Evolutionary conservation across 192 early-diverging fungal species (phyloP).

Genomic region (Backusella luteola): DNA sequence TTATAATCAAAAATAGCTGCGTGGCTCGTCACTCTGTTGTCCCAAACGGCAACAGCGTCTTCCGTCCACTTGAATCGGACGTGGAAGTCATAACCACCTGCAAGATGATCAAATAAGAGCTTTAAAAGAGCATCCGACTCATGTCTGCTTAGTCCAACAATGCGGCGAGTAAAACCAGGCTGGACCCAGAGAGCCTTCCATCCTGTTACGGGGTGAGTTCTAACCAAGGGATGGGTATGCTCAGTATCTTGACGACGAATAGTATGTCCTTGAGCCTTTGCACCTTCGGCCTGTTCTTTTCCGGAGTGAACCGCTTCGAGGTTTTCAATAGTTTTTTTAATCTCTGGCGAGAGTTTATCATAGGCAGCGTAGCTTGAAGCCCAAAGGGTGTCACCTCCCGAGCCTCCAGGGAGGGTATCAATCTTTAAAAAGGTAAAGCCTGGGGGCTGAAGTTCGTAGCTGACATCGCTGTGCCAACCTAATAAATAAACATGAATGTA

Average conservation of each 20-base stretch:
- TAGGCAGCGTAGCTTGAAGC: constrained; percentile 56
- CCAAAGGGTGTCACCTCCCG: constrained; percentile 63
- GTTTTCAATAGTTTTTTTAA: constrained; percentile 55
- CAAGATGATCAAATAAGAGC: constrained; percentile 45
- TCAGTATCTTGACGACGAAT: constrained; percentile 21
- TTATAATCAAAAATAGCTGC: constrained; percentile 34
- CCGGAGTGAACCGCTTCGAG: constrained; percentile 53
- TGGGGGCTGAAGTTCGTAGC: constrained; percentile 56
- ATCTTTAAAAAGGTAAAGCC: constrained; percentile 52
- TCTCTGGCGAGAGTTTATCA: constrained; percentile 56
- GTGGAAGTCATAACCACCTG: constrained; percentile 43
- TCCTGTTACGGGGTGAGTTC: constrained; percentile 63
- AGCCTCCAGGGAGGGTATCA: constrained; percentile 40
- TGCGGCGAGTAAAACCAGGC: constrained; percentile 50
- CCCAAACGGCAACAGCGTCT: constrained; percentile 48
- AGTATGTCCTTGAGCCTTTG: constrained; percentile 10
- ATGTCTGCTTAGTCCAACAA: constrained; percentile 41
- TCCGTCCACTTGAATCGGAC: constrained; percentile 49
- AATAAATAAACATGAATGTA: not conserved
- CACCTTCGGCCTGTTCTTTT: constrained; percentile 18
- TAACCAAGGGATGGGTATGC: constrained; percentile 34
- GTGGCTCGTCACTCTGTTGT: constrained; percentile 42
- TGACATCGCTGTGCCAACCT: constrained; percentile 56
- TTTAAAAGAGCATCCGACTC: constrained; percentile 52
- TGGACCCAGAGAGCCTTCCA: constrained; percentile 61